Percentiles rank a stretch among this genome's conserved stretches.
Evolutionary conservation across 495 filamentous ascomycete species (phyloP).

Genomic region (Aspergillus coremiiformis): DNA sequence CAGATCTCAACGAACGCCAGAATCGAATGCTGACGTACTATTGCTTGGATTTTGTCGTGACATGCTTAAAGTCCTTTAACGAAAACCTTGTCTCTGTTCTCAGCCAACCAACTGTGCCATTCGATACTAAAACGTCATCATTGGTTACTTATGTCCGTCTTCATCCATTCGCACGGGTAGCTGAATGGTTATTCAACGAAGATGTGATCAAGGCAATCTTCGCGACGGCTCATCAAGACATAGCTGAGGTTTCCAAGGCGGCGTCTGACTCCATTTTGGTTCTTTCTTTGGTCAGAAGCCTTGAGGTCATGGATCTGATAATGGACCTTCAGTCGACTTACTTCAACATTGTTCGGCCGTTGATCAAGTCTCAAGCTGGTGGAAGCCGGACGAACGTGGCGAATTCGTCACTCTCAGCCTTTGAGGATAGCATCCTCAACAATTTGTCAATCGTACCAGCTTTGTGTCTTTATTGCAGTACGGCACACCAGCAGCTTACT

Average conservation of each 20-base stretch:
- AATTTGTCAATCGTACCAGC: conserved; percentile 68
- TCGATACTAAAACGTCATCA: conserved; percentile 63
- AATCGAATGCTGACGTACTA: conserved; percentile 62
- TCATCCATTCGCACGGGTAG: conserved; percentile 85
- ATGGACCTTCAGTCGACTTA: conserved; percentile 87
- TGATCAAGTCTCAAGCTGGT: conserved; percentile 52
- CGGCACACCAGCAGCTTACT: conserved; percentile 67
- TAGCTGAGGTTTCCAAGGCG: conserved; percentile 56
- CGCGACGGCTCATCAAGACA: conserved; percentile 63
- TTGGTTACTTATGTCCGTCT: conserved; percentile 70
- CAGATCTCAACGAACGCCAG: conserved; percentile 52
- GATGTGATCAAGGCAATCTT: conserved; percentile 76
- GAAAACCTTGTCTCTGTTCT: conserved; percentile 81
- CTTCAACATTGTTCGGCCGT: conserved; percentile 72
- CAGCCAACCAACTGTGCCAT: conserved; percentile 60
- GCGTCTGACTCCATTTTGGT: conserved; percentile 67
- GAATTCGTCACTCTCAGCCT: conserved; percentile 68
- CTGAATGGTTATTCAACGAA: conserved; percentile 97
- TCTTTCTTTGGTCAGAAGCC: conserved; percentile 59
- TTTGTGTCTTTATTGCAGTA: conserved; percentile 75
- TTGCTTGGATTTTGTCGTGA: conserved; percentile 70
- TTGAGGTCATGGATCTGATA: conserved; percentile 73
- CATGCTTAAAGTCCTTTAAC: conserved; percentile 77
- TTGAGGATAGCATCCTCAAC: conserved; percentile 86
- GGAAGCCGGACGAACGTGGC: conserved; percentile 45